These are phyloP conservation scores for Zygnema cylindricum DNA, from an alignment of 139 green algal species.

Conservation along the genomic window DNA sequence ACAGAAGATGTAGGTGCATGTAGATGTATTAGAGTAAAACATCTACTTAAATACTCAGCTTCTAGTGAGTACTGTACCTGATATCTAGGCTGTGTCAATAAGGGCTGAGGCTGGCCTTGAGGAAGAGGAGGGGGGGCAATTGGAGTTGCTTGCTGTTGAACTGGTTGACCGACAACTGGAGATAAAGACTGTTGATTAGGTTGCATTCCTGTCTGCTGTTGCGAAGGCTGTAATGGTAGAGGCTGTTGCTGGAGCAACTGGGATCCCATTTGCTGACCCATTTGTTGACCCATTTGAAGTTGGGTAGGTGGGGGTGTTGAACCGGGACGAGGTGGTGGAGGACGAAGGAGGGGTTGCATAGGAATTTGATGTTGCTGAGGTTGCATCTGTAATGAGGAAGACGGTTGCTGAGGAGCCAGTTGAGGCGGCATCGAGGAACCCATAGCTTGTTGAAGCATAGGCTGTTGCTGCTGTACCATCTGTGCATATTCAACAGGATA, in stretches of 20 bases:
- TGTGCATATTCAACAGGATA: too few species aligned
- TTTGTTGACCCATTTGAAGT: neutral
- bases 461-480: too few species aligned
- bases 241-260: neutral
- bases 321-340: neutral
- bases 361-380: conserved; percentile 1
- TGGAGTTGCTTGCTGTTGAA: neutral
- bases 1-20: too few species aligned
- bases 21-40: too few species aligned
- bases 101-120: neutral
- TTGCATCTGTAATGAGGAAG: conserved; percentile 14
- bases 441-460: neutral
- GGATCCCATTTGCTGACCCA: neutral
- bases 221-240: neutral
- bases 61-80: too few species aligned
- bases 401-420: neutral
- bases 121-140: neutral
- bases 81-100: neutral
- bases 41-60: too few species aligned
- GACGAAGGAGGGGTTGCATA: neutral
- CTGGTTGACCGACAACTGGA: neutral
- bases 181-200: neutral
- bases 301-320: neutral
- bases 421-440: neutral
- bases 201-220: neutral